These are phyloP conservation scores for Amesomyces nigricolor DNA, from an alignment of 2,329 filamentous ascomycete species.

Conservation along the genomic window DNA sequence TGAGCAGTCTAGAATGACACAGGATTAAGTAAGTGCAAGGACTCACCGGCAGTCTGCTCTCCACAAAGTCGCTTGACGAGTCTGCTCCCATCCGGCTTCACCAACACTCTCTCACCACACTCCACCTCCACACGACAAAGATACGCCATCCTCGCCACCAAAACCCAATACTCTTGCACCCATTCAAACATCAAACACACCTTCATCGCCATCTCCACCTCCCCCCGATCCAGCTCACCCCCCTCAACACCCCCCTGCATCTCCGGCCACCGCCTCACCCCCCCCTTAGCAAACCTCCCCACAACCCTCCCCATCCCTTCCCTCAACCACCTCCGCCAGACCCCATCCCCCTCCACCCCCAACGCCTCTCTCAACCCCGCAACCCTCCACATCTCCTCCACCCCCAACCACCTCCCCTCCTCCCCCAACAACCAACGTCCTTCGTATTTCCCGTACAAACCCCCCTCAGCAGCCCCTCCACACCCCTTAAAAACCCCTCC, in stretches of 20 bases:
- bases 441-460: no score
- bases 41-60: conserved; percentile 6
- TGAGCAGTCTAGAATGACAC: background rate
- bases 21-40: background rate
- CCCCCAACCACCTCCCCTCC: background rate
- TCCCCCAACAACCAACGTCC: background rate
- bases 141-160: conserved; percentile 11
- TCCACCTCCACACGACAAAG: conserved; percentile 2
- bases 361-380: background rate
- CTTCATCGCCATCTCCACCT: conserved; percentile 6
- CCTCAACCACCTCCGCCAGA: conserved; percentile 1
- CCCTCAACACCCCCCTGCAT: background rate
- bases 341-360: background rate
- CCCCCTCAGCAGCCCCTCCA: no score
- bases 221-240: background rate
- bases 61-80: conserved; percentile 1
- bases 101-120: background rate
- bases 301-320: conserved; percentile 1
- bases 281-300: background rate
- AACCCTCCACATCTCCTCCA: conserved; percentile 6
- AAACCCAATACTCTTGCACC: background rate
- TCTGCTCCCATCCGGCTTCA: conserved; percentile 2
- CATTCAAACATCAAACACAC: conserved; percentile 10
- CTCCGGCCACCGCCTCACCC: background rate
- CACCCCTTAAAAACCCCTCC: no score